Base-by-base conservation (phyloP, 495 filamentous ascomycete genomes). In the Rostrohypoxylon terebratum region DNA sequence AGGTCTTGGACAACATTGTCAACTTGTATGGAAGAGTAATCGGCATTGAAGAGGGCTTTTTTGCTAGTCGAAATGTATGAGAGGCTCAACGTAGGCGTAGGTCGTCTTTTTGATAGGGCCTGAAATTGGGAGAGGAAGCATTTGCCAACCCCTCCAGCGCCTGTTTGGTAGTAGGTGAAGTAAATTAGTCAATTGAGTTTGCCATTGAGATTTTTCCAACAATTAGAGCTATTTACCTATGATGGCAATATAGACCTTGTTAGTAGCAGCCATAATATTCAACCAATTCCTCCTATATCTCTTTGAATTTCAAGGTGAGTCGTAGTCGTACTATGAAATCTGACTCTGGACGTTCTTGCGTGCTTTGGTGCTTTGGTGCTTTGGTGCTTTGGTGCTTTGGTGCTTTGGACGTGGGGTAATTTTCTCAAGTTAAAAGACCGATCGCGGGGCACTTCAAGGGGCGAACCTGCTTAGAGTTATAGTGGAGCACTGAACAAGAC, bases 121-220 rank as follows among this genome's bases (percentile, higher is more conserved):
- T 82, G 80, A 64, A 98, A 89, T 80, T 99, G 96, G 62, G 83
- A 81, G 71, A 99, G 90, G 87, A 98, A 98, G 76, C 89, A 88
- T 79, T 92, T 92, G 67, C 96, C 96, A 59, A 99, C 96, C 60
- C 96, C 95, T 74, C 96, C 96, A 71, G 90, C 92, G 72, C 96
- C 96, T 98, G 73, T 64, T 36, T 28, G 33, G 59, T 63, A 51
- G 16, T 16, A 58, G 50, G 18, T 48, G 76, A 38, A 73, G 66
- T 67, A 72, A 33, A 74, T 68, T 67, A 72, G 66, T 23, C 61
- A 71, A 66, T 72, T 68, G 25, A 34, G 10, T 7, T 14, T 16
- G 21, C 34, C 10, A 40, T 42, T 36, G 7, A n/a, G 33, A 16
- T 69, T 59, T 36, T 58, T 68, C n/a, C 16, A 45, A 1, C 38